Conservation (phyloP, 1,139 yeast genomes). For the Kodamaea alishanica region DNA sequence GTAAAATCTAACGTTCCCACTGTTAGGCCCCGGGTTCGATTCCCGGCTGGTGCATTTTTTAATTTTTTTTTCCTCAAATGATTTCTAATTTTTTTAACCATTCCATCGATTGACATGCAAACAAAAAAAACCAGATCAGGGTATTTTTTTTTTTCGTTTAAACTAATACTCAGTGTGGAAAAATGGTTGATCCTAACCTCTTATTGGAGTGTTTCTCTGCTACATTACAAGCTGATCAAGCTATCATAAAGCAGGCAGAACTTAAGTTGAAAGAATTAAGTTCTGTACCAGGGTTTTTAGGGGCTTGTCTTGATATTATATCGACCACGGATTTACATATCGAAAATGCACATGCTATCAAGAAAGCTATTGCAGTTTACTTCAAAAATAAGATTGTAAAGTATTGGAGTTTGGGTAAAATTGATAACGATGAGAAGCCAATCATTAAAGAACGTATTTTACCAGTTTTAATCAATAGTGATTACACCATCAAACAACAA, state of each 20-base stretch:
- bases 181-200: constrained; percentile 55
- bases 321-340: constrained; percentile 30
- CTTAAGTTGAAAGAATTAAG: constrained; percentile 55
- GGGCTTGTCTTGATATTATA: constrained; percentile 78
- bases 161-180: too few species aligned
- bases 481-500: constrained; percentile 53
- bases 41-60: constrained; percentile 18
- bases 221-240: constrained; percentile 69
- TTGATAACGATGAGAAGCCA: constrained; percentile 70
- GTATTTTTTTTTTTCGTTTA: constrained; percentile 1
- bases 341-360: constrained; percentile 53
- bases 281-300: constrained; percentile 66
- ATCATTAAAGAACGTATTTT: constrained; percentile 61
- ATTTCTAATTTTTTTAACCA: too few species aligned
- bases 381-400: constrained; percentile 72
- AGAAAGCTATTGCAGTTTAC: constrained; percentile 81
- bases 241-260: constrained; percentile 68
- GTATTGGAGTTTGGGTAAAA: constrained; percentile 51
- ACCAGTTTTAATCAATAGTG: constrained; percentile 37
- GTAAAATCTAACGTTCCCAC: constrained; percentile 21
- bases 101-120: neutral
- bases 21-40: constrained; percentile 23
- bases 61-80: neutral
- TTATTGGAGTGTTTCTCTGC: constrained; percentile 78
- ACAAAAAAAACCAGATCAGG: neutral